Evolutionary conservation across 2,329 filamentous ascomycete species (phyloP).

Genomic region (Achaetomium macrosporum): DNA sequence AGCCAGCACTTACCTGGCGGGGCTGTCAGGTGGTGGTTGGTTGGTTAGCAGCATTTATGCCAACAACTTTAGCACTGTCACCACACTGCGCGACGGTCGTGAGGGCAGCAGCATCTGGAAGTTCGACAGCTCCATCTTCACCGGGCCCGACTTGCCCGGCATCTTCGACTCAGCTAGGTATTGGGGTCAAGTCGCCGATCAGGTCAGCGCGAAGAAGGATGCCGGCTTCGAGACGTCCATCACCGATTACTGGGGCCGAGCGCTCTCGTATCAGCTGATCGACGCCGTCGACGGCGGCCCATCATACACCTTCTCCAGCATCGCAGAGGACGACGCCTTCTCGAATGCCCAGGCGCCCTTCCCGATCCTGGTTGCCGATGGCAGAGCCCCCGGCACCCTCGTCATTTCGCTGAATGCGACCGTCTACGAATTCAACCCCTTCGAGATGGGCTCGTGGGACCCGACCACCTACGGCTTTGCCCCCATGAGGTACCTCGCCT

Average conservation of each 20-base stretch:
- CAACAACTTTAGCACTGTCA: slow-evolving; percentile 76
- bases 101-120: slow-evolving; percentile 30
- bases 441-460: slow-evolving; percentile 62
- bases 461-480: slow-evolving; percentile 54
- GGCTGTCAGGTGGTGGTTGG: slow-evolving; percentile 80
- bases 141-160: slow-evolving; percentile 28
- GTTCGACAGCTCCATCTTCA: slow-evolving; percentile 33
- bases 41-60: slow-evolving; percentile 73
- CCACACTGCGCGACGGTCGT: slow-evolving; percentile 45
- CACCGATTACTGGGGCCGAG: slow-evolving; percentile 86
- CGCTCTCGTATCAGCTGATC: slow-evolving; percentile 79
- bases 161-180: slow-evolving; percentile 40
- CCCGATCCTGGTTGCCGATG: slow-evolving; percentile 46
- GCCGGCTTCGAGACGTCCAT: slow-evolving; percentile 64
- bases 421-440: slow-evolving; percentile 60
- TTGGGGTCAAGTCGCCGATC: slow-evolving; percentile 50
- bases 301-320: slow-evolving; percentile 74
- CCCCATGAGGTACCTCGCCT: slow-evolving; percentile 54
- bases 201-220: slow-evolving; percentile 55
- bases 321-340: slow-evolving; percentile 40
- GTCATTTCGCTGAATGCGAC: slow-evolving; percentile 51
- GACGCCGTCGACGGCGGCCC: slow-evolving; percentile 69
- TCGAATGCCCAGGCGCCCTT: slow-evolving; percentile 39
- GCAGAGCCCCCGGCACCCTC: slow-evolving; percentile 38
- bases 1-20: slow-evolving; percentile 67